Conservation (phyloP, 2,329 filamentous ascomycete species). For the Neofusicoccum cordaticola region DNA sequence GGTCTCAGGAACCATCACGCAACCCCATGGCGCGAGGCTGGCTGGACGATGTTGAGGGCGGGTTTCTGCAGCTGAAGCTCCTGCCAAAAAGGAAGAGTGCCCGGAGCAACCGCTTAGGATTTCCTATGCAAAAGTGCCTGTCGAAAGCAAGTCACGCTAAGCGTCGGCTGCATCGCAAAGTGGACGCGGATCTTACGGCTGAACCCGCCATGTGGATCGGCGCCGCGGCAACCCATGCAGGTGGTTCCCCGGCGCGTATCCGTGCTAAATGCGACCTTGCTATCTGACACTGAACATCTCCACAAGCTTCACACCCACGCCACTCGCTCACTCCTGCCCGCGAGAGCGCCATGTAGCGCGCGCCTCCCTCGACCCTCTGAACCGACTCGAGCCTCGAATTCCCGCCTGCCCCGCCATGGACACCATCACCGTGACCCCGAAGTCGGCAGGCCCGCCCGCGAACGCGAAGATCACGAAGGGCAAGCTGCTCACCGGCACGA, state of each 20-base stretch:
- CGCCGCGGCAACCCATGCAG: constrained; percentile 13
- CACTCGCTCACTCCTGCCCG: background rate
- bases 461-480: constrained; percentile 34
- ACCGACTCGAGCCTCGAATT: background rate
- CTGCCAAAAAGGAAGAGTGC: too few relatives aligned
- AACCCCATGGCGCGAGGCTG: too few relatives aligned
- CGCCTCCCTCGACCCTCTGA: background rate
- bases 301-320: background rate
- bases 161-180: background rate
- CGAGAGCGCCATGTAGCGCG: constrained; percentile 16
- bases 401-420: constrained; percentile 22
- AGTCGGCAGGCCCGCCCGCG: constrained; percentile 30
- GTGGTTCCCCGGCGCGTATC: constrained; percentile 7
- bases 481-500: constrained; percentile 34
- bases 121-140: too few relatives aligned
- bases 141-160: too few relatives aligned
- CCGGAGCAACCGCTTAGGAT: too few relatives aligned
- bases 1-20: too few relatives aligned
- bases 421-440: constrained; percentile 39
- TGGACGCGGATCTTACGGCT: constrained; percentile 8
- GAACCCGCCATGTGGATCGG: constrained; percentile 11
- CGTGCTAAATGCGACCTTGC: constrained; percentile 9
- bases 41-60: too few relatives aligned
- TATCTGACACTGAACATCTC: constrained; percentile 11
- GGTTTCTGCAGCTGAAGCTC: too few relatives aligned